Percentiles rank a stretch among this genome's conserved stretches.
These are phyloP conservation scores for Jatropha multifida DNA, from an alignment of 441 rosid genomes.

Conservation along the genomic window DNA sequence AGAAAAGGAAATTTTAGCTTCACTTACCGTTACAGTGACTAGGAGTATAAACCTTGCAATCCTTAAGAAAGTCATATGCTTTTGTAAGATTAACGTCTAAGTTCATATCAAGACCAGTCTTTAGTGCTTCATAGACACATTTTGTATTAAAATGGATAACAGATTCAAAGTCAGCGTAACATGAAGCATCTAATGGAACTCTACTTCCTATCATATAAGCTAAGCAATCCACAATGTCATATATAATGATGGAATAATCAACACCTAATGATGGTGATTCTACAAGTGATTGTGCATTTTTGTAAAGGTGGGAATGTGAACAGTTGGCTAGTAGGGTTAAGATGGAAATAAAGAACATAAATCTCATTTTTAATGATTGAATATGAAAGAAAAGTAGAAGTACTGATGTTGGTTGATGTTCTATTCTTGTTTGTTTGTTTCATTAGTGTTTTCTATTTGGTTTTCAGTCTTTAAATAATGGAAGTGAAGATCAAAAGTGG, in stretches of 20 bases:
- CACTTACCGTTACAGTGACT: constrained; percentile 13
- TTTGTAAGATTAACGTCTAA: constrained; percentile 16
- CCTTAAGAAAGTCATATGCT: constrained; percentile 23
- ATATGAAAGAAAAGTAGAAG: too few species aligned
- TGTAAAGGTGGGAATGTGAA: too few species aligned
- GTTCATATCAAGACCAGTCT: constrained; percentile 31
- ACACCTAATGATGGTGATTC: not conserved
- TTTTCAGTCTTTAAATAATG: too few species aligned
- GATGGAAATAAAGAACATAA: constrained; percentile 1
- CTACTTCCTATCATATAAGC: too few species aligned
- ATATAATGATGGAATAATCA: constrained; percentile 25
- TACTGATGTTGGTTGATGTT: too few species aligned
- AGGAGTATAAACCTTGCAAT: constrained; percentile 28
- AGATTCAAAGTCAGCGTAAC: constrained; percentile 36
- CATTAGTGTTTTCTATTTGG: too few species aligned
- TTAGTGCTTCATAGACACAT: constrained; percentile 38
- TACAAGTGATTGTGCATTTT: too few species aligned
- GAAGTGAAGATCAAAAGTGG: too few species aligned
- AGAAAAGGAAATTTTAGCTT: too few species aligned
- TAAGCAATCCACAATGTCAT: constrained; percentile 32
- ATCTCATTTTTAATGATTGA: too few species aligned
- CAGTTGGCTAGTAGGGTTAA: constrained; percentile 6
- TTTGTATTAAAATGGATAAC: constrained; percentile 14
- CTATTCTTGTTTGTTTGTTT: too few species aligned
- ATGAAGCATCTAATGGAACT: constrained; percentile 1